Evolutionary conservation across 2,329 filamentous ascomycete species (phyloP).

Genomic region (Alternaria alternata): DNA sequence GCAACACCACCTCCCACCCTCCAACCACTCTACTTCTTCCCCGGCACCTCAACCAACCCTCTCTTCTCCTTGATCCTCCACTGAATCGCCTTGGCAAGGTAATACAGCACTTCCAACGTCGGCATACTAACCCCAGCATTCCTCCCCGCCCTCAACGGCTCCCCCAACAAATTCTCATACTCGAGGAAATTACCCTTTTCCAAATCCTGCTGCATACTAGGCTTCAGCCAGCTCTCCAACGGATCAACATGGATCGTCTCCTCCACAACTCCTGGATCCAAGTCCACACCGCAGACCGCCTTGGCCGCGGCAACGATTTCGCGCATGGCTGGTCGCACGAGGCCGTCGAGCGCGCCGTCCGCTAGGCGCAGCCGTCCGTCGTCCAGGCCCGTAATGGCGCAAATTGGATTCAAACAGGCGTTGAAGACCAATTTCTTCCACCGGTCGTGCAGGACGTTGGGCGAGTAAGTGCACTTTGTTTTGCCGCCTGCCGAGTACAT

Average conservation of each 20-base stretch:
- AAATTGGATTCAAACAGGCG: conserved; percentile 62
- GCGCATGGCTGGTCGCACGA: conserved; percentile 63
- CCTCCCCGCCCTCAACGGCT: conserved; percentile 63
- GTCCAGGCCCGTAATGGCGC: conserved; percentile 61
- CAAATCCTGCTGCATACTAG: conserved; percentile 64
- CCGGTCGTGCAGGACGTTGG: conserved; percentile 54
- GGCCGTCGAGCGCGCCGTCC: conserved; percentile 54
- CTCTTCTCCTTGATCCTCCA: conserved; percentile 57
- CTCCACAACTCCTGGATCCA: conserved; percentile 57
- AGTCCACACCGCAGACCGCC: conserved; percentile 51
- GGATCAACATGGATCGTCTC: conserved; percentile 60
- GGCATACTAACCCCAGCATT: conserved; percentile 60
- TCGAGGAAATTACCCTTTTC: conserved; percentile 66
- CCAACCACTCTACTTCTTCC: not conserved
- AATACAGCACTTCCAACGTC: conserved; percentile 59
- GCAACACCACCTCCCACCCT: not conserved
- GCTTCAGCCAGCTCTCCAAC: conserved; percentile 58
- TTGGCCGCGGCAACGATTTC: conserved; percentile 60
- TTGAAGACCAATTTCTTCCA: conserved; percentile 64
- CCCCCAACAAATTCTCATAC: conserved; percentile 64
- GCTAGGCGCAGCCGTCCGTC: conserved; percentile 60
- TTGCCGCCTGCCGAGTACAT: conserved; percentile 60
- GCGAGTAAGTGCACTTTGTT: conserved; percentile 53
- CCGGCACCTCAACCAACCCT: conserved; percentile 49
- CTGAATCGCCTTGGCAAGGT: conserved; percentile 59